These are phyloP conservation scores for Leptomonas pyrrhocoris DNA, from an alignment of 208 protist species.

Conservation along the genomic window DNA sequence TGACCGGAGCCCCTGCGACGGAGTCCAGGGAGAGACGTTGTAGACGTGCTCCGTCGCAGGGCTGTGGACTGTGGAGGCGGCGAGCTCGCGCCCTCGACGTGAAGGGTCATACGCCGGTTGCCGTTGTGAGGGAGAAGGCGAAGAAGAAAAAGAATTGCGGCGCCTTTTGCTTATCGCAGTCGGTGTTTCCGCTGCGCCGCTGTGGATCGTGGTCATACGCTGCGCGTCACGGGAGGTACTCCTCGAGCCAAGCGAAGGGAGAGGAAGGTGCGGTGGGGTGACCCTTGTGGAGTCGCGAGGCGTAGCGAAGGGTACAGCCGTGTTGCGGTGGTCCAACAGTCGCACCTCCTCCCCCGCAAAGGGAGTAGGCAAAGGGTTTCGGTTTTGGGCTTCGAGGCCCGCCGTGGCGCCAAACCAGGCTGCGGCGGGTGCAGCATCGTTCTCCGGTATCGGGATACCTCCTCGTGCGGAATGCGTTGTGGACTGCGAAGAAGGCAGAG, in stretches of 20 bases:
- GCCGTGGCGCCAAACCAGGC: background rate
- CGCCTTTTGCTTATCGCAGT: background rate
- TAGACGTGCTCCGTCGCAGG: constrained; percentile 24
- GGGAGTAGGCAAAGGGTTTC: background rate
- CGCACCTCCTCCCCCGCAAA: background rate
- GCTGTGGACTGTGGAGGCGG: background rate
- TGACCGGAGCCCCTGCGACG: constrained; percentile 13
- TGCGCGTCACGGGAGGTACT: background rate
- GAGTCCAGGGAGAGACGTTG: constrained; percentile 24
- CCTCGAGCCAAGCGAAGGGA: background rate
- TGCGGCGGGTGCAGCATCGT: background rate
- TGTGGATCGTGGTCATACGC: background rate
- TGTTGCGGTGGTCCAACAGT: background rate
- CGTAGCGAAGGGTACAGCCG: background rate
- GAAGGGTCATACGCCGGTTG: background rate
- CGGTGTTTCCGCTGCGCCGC: background rate
- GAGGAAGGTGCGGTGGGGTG: background rate
- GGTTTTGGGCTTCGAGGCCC: background rate
- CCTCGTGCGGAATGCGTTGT: background rate
- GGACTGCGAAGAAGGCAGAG: background rate
- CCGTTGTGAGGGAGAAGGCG: background rate
- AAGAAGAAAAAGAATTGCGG: background rate
- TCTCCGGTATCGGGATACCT: background rate
- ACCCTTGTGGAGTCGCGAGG: background rate
- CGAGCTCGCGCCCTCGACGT: background rate